phyloP scores from a whole-genome alignment of 495 filamentous ascomycete genomes.

The Recurvomyces mirabilis region DNA sequence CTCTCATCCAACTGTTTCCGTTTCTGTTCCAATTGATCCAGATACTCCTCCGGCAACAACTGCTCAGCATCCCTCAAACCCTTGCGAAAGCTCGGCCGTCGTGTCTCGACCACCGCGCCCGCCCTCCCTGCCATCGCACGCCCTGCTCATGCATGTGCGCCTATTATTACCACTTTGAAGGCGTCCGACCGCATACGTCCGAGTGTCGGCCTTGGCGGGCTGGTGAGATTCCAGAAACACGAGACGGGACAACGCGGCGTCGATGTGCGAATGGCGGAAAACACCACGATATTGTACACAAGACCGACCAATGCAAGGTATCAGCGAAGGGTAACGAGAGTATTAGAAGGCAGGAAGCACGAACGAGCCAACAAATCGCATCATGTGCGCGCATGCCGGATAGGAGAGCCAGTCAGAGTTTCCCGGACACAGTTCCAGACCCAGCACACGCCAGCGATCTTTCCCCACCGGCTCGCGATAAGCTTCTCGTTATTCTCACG shows the following conservation, averaged over 20 bases:
- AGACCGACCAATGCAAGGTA: background rate
- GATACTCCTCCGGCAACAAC: conserved; percentile 15
- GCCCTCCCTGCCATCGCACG: conserved; percentile 9
- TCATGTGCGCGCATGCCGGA: background rate
- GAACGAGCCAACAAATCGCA: background rate
- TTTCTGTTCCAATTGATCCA: conserved; percentile 20
- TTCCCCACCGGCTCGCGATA: background rate
- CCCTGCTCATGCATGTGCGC: background rate
- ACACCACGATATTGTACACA: background rate
- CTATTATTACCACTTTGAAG: too few species aligned
- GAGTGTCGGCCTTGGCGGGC: background rate
- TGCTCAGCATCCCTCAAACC: conserved; percentile 2
- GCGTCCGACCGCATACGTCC: background rate
- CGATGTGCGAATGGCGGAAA: too few species aligned
- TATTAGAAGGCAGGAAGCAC: background rate
- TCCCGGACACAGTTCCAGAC: background rate
- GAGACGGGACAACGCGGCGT: too few species aligned
- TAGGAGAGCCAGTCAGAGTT: background rate
- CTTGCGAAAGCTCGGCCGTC: conserved; percentile 12
- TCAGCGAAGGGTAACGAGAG: background rate
- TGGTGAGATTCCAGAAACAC: too few species aligned
- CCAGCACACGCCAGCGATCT: background rate
- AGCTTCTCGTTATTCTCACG: background rate
- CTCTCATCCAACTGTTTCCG: conserved; percentile 21
- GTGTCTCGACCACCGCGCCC: background rate